Percentiles rank a stretch among this genome's conserved stretches.
These are phyloP conservation scores for Eimeria praecox DNA, from an alignment of 169 alveolate species.

Conservation along the genomic window DNA sequence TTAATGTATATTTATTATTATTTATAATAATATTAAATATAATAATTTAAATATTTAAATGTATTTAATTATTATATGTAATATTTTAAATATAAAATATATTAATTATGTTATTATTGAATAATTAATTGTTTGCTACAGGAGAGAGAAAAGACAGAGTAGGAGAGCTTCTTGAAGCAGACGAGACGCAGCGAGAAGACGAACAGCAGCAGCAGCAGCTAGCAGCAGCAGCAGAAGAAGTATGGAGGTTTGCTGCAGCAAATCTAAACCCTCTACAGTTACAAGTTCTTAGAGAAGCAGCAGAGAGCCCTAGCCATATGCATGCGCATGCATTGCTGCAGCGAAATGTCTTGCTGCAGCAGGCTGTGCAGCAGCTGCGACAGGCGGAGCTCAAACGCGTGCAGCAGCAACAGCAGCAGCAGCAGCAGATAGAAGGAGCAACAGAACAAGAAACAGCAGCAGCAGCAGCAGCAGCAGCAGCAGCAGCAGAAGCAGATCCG, in stretches of 20 bases:
- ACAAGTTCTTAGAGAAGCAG: not conserved
- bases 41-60: too few relatives aligned
- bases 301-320: not conserved
- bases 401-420: conserved; percentile 24
- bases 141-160: conserved; percentile 44
- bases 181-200: conserved; percentile 15
- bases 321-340: not conserved
- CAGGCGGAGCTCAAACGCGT: conserved; percentile 15
- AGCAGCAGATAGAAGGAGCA: not conserved
- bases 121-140: not conserved
- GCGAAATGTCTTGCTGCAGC: not conserved
- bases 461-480: not conserved
- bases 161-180: conserved; percentile 53
- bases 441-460: not conserved
- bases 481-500: not conserved
- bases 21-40: too few relatives aligned
- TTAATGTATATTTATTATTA: too few relatives aligned
- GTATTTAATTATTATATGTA: too few relatives aligned
- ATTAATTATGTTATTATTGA: too few relatives aligned
- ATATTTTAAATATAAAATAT: too few relatives aligned
- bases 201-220: conserved; percentile 50
- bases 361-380: conserved; percentile 33
- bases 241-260: not conserved
- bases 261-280: conserved; percentile 39
- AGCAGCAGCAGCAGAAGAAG: conserved; percentile 17